Base-by-base conservation (phyloP, 805 yeast species). In the Pichia manshurica region DNA sequence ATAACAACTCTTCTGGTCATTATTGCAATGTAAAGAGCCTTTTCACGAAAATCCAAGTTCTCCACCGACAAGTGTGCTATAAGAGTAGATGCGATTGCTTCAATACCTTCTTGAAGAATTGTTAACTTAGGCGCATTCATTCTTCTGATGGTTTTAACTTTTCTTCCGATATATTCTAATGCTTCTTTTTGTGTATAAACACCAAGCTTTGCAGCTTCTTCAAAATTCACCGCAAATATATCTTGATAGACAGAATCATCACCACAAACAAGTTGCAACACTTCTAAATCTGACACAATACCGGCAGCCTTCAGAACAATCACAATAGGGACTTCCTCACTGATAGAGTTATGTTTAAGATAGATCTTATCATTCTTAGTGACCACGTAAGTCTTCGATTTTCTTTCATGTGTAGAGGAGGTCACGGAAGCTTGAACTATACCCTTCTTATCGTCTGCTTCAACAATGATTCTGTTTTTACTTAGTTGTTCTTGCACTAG, bases 391-490 rank as follows among this genome's bases (percentile, higher is more conserved):
- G 99, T 93, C 63, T 93, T 93, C 22, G 98, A 91, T 65, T 91
- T 95, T 68, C 99, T 81, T 68, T 93, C 99, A 66, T 93, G 99
- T 1, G 99, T 91, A 3, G 97, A 89, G 4, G 97, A 88, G 0
- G 99, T 93, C 16, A 93, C 99, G 0, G 96, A 87, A 1, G 99
- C 97, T 68, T 93, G 99, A 19, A 90, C 96, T 20, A 93, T 82
- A 4, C 82, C 84, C 66, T 95, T 93, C 68, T 89, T 87, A 54
- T 87, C 96, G 64, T 93, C 99, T 1, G 96, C 93, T 67, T 93
- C 99, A 13, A 93, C 99, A 60, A 93, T 89, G 62, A 93, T 93
- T 77, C 99, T 87, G 68, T 93, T 93, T 69, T 93, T 93, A 44
- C 95, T 84, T 64, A 93, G 74, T 73, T 93, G 99, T 67, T 93